Evolutionary conservation across 2,329 filamentous ascomycete species (phyloP), one percentile per base, ranked within the genome.

Genomic region (Leptographium radiaticola): DNA sequence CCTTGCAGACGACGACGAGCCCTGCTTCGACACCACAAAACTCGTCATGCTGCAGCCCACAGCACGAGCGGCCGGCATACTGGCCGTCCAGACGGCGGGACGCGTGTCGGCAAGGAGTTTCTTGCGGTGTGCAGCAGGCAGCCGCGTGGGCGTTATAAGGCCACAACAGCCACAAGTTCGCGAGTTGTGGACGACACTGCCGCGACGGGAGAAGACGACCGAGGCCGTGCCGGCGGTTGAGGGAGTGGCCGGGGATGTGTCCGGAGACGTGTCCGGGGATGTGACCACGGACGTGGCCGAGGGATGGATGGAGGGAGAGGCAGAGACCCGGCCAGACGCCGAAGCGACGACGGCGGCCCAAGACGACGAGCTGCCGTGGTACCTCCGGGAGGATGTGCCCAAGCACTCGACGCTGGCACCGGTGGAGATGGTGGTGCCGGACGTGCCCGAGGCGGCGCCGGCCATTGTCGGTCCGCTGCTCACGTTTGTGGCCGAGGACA

Each of bases 401-500:
- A 68, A 71, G 38, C 76, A 80, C 56, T 68, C 75, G 0, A 69
- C 73, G 6, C 68, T 71, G 30, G 68, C 76, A n/a, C 71, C 71
- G 57, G 68, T 70, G 43, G 70, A 71, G 18, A 65, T 70, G 4
- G 68, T 67, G 1, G 60, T 80, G 9, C 79, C 77, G 18, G 71
- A 71, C n/a, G 63, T 75, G 1, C 90, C 90, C 0, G 70, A 75
- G 2, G 75, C 83, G 55, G 72, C 89, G 0, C 93, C 93, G 0
- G 71, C 78, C 1, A 74, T 96, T 16, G 74, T 96, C 6, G 69
- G 78, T 31, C 77, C 83, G 3, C 75, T 97, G 52, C 72, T 97
- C 34, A 75, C 89, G 58, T 88, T 89, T 64, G 75, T 89, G 2
- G 89, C 87, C 8, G 80, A 90, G 56, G 87, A 95, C 34, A 81